Base-by-base conservation (phyloP, 768 basidiomycete species). In the Russula olivacea region DNA sequence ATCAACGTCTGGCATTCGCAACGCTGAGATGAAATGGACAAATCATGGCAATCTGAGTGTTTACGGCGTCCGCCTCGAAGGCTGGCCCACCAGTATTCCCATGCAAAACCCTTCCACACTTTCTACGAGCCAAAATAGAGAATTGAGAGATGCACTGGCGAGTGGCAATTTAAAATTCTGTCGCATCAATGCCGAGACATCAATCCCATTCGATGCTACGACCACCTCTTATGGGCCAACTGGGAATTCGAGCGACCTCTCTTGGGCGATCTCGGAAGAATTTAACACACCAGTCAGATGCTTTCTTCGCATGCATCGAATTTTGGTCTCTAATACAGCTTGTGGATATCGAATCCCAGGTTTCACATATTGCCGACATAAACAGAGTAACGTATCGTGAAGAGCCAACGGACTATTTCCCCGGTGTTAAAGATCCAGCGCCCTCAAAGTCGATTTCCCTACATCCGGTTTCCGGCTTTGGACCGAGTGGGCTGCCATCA, bases 11-110 rank as follows among this genome's bases (percentile, higher is more conserved):
- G 85, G 85, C 9, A 72, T 83, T 21, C 83, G 82, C 12, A 83
- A 78, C 58, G 86, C 87, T 23, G 87, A 88, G 68, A 88, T 88
- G 87, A 87, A 84, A 71, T 88, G 87, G 87, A 83, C 83, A 10
- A 86, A 85, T 69, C 86, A 81, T 55, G 79, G 82, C 28, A 77
- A 81, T 49, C 70, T 88, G 55, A 75, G 78, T 66, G 53, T 74
- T 7, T 87, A 86, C 66, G 83, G 83, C 11, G 82, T 88, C 36
- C 79, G 76, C 58, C 71, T 88, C 50, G 76, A 82, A 15, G 87
- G 87, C 47, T 88, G 87, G 87, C 87, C 87, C 11, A 63, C 77
- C 25, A 74, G 74, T 34, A 77, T 88, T 25, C 85, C 85, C 8
- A 71, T 74, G 25, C 80, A 81, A 66, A 88, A 87, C 66, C 87